These are phyloP conservation scores for Suillus clintonianus DNA, from an alignment of 768 basidiomycete species.

Conservation along the genomic window DNA sequence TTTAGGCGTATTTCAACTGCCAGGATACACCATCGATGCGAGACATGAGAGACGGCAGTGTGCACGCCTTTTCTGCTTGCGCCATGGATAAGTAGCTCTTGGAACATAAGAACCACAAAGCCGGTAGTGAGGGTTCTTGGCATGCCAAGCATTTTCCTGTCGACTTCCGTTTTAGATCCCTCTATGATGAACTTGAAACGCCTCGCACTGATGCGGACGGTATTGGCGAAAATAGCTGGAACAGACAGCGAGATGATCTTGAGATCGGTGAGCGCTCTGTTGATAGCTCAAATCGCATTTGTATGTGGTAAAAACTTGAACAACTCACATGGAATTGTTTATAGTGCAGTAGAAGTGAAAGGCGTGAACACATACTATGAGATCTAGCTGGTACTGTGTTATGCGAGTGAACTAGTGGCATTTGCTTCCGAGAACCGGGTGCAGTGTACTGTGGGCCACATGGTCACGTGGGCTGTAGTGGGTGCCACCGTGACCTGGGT, in stretches of 20 bases:
- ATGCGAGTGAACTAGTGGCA: neutral
- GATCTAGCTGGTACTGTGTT: no score
- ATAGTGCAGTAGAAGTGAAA: neutral
- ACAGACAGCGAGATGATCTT: neutral
- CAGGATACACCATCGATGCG: slow-evolving; percentile 24
- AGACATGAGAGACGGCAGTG: slow-evolving; percentile 14
- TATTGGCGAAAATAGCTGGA: neutral
- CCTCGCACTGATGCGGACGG: neutral
- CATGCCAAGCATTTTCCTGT: neutral
- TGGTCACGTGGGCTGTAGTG: no score
- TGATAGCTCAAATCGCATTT: neutral
- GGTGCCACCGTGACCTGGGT: neutral
- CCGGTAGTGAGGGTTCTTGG: no score
- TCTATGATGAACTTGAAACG: neutral
- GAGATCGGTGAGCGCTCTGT: neutral
- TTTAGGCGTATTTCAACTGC: no score
- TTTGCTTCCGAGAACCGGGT: neutral
- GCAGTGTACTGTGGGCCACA: no score
- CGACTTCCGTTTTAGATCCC: neutral
- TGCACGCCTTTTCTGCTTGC: no score
- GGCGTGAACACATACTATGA: no score
- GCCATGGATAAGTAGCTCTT: no score
- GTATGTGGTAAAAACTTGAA: neutral
- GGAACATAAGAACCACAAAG: no score
- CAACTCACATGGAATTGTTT: neutral